Conservation (phyloP, 2,329 filamentous ascomycete species). For the Berkeleyomyces rouxiae region DNA sequence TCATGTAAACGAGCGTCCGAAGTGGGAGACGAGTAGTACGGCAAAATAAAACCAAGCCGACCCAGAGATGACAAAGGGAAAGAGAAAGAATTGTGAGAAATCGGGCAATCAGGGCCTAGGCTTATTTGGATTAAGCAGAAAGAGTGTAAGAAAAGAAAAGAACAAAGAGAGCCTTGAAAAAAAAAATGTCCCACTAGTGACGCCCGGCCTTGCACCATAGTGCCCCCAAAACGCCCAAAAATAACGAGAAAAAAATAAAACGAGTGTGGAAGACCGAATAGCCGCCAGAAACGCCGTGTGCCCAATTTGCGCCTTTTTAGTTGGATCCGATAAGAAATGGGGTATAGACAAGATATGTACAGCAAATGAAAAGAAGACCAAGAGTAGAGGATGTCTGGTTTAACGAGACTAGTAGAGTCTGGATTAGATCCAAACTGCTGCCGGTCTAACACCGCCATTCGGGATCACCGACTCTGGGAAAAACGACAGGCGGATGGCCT, state of each 20-base stretch:
- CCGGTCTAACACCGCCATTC: conserved; percentile 15
- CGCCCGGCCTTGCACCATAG: too few species aligned
- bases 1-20: background rate
- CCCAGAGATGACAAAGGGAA: background rate
- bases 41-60: background rate
- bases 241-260: too few species aligned
- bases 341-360: conserved; percentile 10
- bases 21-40: background rate
- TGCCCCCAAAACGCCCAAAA: too few species aligned
- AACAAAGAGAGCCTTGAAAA: background rate
- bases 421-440: conserved; percentile 33
- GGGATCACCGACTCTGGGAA: conserved; percentile 27
- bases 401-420: background rate
- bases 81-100: background rate
- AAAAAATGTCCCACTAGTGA: background rate
- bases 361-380: conserved; percentile 5
- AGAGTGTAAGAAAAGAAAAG: background rate
- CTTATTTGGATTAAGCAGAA: background rate
- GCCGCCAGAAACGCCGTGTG: too few species aligned
- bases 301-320: too few species aligned
- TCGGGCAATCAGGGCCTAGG: too few species aligned
- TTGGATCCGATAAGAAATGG: background rate
- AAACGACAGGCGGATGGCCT: conserved; percentile 47
- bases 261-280: too few species aligned
- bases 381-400: background rate